Base-by-base conservation (phyloP, 306 rosid species). In the Dryas octopetala region DNA sequence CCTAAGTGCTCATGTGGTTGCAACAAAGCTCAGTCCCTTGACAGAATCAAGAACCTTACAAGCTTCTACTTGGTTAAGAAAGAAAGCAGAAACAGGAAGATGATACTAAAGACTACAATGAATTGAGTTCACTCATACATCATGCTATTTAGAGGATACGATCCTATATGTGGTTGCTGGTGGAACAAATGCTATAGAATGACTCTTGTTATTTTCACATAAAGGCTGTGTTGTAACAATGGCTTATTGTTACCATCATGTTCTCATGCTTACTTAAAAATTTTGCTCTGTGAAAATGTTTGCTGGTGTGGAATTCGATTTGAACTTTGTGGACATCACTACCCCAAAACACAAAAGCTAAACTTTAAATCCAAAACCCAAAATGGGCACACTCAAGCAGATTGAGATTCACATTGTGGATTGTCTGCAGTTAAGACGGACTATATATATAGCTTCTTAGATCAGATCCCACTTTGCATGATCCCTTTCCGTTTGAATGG, bases 61-160 rank as follows among this genome's bases (percentile, higher is more conserved):
- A 26, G 16, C 32, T 51, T 32, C 41, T 48, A 61, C 60, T 19
- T 32, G 78, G 9, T 60, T 7, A 23, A 44, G 61, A 28, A 54
- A 16, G 67, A 54, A 6, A 16, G 66, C 7, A 74, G 49, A 61
- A 60, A 67, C 38, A 16, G 17, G 59, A 74, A 68, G 76, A 60
- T 4, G 61, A 11, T 4, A 26, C 7, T 8, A 10, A 15, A 66
- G 51, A 60, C 61, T 15, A 16, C 8, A 16, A n/a, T 47, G 2
- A 32, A 32, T 32, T 32, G 38, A 23, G 23, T 32, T 32, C 38
- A 32, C 38, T 32, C 38, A 32, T 32, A 32, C 38, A 58, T 41
- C 51, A 4, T 65, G 12, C 41, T n/a, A 47, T 47, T 47, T 17
- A 12, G 5, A 7, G 55, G 72, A 68, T 63, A 40, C 16, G 49